phyloP scores from a whole-genome alignment of 2,329 filamentous ascomycete genomes.

The Cladobotryum protrusum region DNA sequence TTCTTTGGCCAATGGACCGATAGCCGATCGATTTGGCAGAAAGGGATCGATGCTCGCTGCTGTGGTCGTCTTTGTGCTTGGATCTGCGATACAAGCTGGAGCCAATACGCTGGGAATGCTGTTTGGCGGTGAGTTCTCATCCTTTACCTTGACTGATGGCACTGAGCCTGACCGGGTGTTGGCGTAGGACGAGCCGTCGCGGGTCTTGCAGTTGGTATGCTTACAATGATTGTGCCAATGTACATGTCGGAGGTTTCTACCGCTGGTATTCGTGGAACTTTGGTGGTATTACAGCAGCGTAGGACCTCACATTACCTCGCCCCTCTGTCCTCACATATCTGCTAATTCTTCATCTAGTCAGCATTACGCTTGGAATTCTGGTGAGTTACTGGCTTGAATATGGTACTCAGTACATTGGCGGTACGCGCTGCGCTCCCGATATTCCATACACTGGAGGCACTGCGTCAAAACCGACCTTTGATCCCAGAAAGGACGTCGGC shows the following conservation, averaged over 20 bases:
- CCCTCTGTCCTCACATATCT: background rate
- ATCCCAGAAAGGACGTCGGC: slow-evolving; percentile 37
- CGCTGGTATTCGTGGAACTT: slow-evolving; percentile 41
- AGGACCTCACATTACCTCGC: background rate
- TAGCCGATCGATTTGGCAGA: slow-evolving; percentile 29
- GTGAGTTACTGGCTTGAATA: slow-evolving; percentile 38
- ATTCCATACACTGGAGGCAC: slow-evolving; percentile 41
- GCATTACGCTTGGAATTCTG: slow-evolving; percentile 38
- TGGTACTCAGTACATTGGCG: slow-evolving; percentile 35
- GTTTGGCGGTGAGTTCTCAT: slow-evolving; percentile 26
- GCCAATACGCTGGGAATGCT: slow-evolving; percentile 35
- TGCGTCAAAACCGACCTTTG: slow-evolving; percentile 29
- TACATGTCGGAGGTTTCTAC: slow-evolving; percentile 44
- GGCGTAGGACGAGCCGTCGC: slow-evolving; percentile 35
- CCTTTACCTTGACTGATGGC: background rate
- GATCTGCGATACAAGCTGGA: slow-evolving; percentile 38
- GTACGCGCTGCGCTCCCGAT: slow-evolving; percentile 40
- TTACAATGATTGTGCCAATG: slow-evolving; percentile 35
- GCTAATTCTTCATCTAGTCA: slow-evolving; percentile 15
- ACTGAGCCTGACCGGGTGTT: background rate
- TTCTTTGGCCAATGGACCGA: slow-evolving; percentile 36
- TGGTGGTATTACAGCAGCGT: slow-evolving; percentile 38
- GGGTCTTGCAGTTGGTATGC: slow-evolving; percentile 37
- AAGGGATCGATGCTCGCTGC: slow-evolving; percentile 31
- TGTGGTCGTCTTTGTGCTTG: slow-evolving; percentile 32